Conservation (phyloP, 192 early-diverging fungal genomes). For the Coemansia sp. region DNA sequence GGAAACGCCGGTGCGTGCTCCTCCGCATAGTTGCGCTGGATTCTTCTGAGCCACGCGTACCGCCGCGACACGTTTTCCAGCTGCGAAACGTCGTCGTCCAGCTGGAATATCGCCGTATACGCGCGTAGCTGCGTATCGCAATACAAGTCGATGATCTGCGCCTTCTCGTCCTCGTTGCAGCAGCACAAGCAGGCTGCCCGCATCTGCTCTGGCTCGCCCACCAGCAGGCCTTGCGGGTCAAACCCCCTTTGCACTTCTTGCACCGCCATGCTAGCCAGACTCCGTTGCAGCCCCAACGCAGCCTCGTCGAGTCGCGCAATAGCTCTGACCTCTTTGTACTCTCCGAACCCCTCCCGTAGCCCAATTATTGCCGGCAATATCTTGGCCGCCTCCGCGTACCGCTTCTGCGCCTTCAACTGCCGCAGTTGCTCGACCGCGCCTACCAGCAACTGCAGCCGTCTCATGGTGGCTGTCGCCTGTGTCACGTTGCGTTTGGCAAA, state of each 20-base stretch:
- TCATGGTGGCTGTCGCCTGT: slow-evolving; percentile 72
- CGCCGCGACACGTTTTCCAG: slow-evolving; percentile 81
- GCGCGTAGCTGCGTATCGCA: slow-evolving; percentile 77
- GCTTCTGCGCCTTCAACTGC: slow-evolving; percentile 59
- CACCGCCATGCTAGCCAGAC: slow-evolving; percentile 63
- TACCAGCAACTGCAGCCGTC: slow-evolving; percentile 85
- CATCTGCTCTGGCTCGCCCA: slow-evolving; percentile 54
- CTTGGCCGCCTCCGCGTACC: slow-evolving; percentile 79
- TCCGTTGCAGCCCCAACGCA: slow-evolving; percentile 61
- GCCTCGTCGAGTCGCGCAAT: slow-evolving; percentile 67
- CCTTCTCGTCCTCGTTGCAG: slow-evolving; percentile 67
- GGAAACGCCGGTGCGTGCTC: slow-evolving; percentile 83
- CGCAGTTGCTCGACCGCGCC: slow-evolving; percentile 74
- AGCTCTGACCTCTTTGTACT: slow-evolving; percentile 70
- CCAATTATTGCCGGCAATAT: slow-evolving; percentile 78
- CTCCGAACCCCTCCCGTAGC: slow-evolving; percentile 71
- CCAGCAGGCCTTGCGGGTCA: slow-evolving; percentile 59
- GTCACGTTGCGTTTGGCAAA: slow-evolving; percentile 91
- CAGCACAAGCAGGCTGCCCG: slow-evolving; percentile 80
- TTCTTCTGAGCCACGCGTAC: slow-evolving; percentile 90
- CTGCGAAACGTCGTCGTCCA: slow-evolving; percentile 70
- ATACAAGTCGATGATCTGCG: slow-evolving; percentile 63
- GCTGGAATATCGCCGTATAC: slow-evolving; percentile 78
- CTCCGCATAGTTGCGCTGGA: slow-evolving; percentile 89
- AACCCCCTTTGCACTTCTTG: slow-evolving; percentile 75